Evolutionary conservation across 2,329 filamentous ascomycete genomes (phyloP), one percentile per base, ranked within the genome.

Genomic region (Aureobasidium sp.): DNA sequence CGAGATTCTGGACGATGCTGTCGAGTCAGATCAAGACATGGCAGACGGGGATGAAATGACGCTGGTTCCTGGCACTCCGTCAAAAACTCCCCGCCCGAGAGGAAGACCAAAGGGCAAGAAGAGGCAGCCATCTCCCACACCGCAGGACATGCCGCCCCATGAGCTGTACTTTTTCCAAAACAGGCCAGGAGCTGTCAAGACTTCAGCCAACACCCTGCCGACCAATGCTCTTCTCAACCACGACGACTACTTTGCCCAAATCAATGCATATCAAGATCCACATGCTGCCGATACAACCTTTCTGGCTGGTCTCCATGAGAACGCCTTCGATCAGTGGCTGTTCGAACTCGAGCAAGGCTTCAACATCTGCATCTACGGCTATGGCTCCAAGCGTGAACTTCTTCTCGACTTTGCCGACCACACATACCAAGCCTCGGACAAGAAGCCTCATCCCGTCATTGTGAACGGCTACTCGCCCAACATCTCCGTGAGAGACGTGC

Each of bases 151-250:
- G 2, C 89, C 92, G 5, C 82, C 92, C 0, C 90, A 97, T 70
- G 94, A 97, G 73, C 84, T 89, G 67, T 99, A 95, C 77, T 97
- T 99, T 74, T 90, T 88, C 70, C 90, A 97, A 70, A 97, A 96
- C 72, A 87, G 90, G 52, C 86, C 90, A 0, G 91, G 90, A 2
- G 83, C 86, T 4, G 80, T 85, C 48, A 92, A 92, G 74, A 96
- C 93, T 0, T 97, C 92, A 1, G 88, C 90, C 71, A 94, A 94
- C 67, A 96, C 86, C 0, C 80, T 97, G 5, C 82, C 87, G 0
- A 86, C 87, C 5, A 78, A 95, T 37, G 80, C 84, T 4, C 79
- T 96, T 12, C 84, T 97, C 62, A 91, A 89, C 1, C 92, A 97
- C 70, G 92, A 97, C 62, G 91, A 97, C 71, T 99, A 94, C 75